These are phyloP conservation scores for Pleurotus salmoneostramineus DNA, from an alignment of 768 basidiomycete genomes.

Conservation along the genomic window DNA sequence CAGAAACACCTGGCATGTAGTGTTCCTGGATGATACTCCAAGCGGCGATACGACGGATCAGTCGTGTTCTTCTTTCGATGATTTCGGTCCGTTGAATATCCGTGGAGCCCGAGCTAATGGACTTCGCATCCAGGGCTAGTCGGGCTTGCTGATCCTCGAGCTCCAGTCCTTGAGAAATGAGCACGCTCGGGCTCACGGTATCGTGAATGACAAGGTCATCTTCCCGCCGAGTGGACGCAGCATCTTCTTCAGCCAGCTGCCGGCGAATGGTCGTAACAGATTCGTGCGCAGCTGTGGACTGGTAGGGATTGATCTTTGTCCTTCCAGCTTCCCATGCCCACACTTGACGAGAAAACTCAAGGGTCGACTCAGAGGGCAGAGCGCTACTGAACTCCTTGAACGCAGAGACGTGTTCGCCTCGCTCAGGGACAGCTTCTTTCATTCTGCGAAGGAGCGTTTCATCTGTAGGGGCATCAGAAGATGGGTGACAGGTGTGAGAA, in stretches of 20 bases:
- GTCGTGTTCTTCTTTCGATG: conserved; percentile 9
- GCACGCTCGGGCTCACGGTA: background rate
- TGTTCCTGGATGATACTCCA: conserved; percentile 11
- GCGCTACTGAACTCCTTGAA: background rate
- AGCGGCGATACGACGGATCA: conserved; percentile 14
- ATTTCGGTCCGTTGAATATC: conserved; percentile 1
- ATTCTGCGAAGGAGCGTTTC: background rate
- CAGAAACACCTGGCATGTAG: conserved; percentile 12
- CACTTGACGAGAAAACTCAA: background rate
- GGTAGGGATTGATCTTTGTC: conserved; percentile 9
- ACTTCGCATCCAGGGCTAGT: background rate
- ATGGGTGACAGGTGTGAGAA: background rate
- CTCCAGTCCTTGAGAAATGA: background rate
- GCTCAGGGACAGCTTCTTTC: background rate
- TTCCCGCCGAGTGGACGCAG: background rate
- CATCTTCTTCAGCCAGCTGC: background rate
- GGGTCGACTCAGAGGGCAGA: background rate
- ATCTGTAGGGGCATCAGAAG: background rate
- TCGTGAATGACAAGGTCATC: background rate
- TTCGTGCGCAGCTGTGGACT: too few relatives aligned
- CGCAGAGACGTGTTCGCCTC: background rate
- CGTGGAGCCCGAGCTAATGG: background rate
- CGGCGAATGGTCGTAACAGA: too few relatives aligned
- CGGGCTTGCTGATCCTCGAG: background rate
- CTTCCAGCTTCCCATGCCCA: conserved; percentile 10